A percentile compares a stretch with the other conserved stretches of the same genome.
phyloP scores from a whole-genome alignment of 1,284 basidiomycete genomes.

The Ustilago bromivora region DNA sequence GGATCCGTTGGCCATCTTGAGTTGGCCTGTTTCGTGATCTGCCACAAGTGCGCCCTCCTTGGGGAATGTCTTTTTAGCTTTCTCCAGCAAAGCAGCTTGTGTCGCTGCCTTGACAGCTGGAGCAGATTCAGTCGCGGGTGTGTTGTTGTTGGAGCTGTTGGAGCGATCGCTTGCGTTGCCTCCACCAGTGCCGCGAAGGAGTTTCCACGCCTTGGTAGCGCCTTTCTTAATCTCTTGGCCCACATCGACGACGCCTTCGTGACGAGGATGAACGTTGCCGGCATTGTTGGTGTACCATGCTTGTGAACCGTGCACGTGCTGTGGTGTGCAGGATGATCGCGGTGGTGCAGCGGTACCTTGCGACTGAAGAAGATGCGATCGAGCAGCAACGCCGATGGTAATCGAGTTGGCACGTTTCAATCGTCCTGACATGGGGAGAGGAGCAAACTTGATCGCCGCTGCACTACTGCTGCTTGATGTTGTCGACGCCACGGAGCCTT shows the following conservation, averaged over 20 bases:
- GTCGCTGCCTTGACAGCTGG: neutral
- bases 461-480: constrained; percentile 40
- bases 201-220: constrained; percentile 54
- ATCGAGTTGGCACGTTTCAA: constrained; percentile 65
- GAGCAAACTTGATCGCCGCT: constrained; percentile 62
- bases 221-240: constrained; percentile 60
- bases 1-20: constrained; percentile 36
- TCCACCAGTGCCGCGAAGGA: constrained; percentile 42
- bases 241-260: constrained; percentile 56
- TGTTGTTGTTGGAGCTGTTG: constrained; percentile 5
- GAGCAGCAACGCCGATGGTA: constrained; percentile 65
- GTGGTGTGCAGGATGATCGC: constrained; percentile 22
- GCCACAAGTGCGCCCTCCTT: constrained; percentile 50
- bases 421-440: constrained; percentile 57
- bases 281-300: constrained; percentile 31
- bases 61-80: constrained; percentile 42
- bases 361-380: constrained; percentile 61
- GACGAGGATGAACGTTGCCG: constrained; percentile 12
- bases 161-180: constrained; percentile 20
- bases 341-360: constrained; percentile 55
- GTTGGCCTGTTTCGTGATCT: constrained; percentile 40
- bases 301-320: constrained; percentile 50
- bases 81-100: constrained; percentile 13
- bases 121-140: neutral
- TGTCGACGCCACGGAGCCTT: constrained; percentile 33